Evolutionary conservation across 164 flowering plant genomes (phyloP), one percentile per base, ranked within the genome.

Genomic region (Nymphaea thermarum): DNA sequence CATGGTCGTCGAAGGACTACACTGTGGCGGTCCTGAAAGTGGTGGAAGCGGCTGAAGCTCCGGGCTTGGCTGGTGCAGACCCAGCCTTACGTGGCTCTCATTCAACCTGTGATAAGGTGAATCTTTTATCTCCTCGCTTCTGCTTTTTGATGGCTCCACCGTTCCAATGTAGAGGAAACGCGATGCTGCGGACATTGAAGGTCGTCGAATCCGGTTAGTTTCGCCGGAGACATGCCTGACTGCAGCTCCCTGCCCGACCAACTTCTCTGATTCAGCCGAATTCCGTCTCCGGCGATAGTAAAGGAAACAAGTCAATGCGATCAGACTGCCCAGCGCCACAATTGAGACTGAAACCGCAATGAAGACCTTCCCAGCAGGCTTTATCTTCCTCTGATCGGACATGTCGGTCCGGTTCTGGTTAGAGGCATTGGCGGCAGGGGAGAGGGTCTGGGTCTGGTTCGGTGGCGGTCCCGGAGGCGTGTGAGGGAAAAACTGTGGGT

Each of bases 41-140:
- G 64, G 64, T 17, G 64, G 64, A 17, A 62, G 44, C 62, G 59
- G 69, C 53, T 16, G 62, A 10, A 66, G 64, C 43, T 94, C 99
- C 4, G 99, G 99, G 66, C 99, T 92, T 1, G 97, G 98, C 62
- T 91, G 77, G 66, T 90, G 82, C 71, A 86, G 68, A 63, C 83
- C 92, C 4, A 87, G 85, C 0, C 78, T 51, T 10, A 8, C 12
- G 64, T 62, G 7, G 36, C 64, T 67, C 2, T 95, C 78, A 53
- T 67, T 80, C 62, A 91, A 72, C 77, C 83, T 92, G 43, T 72
- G 83, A 66, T 86, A 86, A 45, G 98, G 98, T 7, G 97, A 89
- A 17, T 71, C 64, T 10, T 17, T 51, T 15, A 51, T 62, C 42
- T 62, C 42, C 64, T 14, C 41, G 17, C 64, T 17, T 51, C 57